Evolutionary conservation across 1,284 basidiomycete species (phyloP).

Genomic region (Pseudozyma pruni): DNA sequence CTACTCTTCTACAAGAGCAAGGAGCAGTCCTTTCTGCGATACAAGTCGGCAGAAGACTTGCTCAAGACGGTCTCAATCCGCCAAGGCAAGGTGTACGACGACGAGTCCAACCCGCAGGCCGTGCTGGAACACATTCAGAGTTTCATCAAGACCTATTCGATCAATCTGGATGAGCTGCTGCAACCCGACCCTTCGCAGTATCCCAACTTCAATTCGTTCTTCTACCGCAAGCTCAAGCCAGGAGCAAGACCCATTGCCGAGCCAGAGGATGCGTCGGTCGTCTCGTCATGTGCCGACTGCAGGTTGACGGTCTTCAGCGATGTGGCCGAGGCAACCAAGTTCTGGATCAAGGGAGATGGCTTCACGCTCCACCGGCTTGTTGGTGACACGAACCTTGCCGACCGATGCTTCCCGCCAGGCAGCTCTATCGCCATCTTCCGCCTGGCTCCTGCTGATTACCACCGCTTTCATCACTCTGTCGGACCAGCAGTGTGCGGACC

Average conservation of each 20-base stretch:
- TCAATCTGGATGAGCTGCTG: slow-evolving; percentile 83
- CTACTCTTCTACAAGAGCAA: slow-evolving; percentile 95
- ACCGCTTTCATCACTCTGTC: slow-evolving; percentile 93
- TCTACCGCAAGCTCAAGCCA: slow-evolving; percentile 89
- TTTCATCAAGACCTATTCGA: slow-evolving; percentile 90
- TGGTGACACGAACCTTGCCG: slow-evolving; percentile 72
- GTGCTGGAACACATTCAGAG: slow-evolving; percentile 83
- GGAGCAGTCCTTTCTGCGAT: slow-evolving; percentile 88
- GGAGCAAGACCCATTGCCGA: slow-evolving; percentile 80
- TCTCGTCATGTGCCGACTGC: slow-evolving; percentile 92
- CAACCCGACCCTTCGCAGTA: slow-evolving; percentile 74
- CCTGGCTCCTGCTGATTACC: slow-evolving; percentile 88
- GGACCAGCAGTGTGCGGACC: slow-evolving; percentile 74
- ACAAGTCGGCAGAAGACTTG: slow-evolving; percentile 88
- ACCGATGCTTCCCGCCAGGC: slow-evolving; percentile 48
- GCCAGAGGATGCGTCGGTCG: slow-evolving; percentile 78
- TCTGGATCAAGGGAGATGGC: slow-evolving; percentile 98
- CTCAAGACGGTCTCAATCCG: slow-evolving; percentile 46
- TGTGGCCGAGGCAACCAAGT: slow-evolving; percentile 81
- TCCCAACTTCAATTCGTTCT: slow-evolving; percentile 89
- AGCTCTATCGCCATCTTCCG: slow-evolving; percentile 76
- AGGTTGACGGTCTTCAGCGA: slow-evolving; percentile 91
- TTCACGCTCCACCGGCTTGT: slow-evolving; percentile 84
- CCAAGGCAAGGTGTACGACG: slow-evolving; percentile 71
- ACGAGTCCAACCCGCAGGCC: slow-evolving; percentile 87